These are phyloP conservation scores for Cladobotryum protrusum DNA, from an alignment of 2,329 filamentous ascomycete genomes.

Conservation along the genomic window DNA sequence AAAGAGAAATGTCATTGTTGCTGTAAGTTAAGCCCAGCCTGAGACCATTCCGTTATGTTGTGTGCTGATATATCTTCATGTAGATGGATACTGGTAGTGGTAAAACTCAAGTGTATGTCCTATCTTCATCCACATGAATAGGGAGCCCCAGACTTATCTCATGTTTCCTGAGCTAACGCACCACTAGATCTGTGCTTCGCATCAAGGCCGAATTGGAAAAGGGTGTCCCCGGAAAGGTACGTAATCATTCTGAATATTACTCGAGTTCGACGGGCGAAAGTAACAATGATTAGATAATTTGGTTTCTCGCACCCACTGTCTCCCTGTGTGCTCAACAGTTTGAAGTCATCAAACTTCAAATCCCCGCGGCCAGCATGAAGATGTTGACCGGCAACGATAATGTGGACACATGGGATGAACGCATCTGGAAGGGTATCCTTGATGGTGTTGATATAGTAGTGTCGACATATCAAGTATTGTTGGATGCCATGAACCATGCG, in stretches of 20 bases:
- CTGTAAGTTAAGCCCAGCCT: slow-evolving; percentile 40
- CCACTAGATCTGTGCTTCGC: slow-evolving; percentile 56
- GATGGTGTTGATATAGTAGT: slow-evolving; percentile 63
- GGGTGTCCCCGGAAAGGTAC: slow-evolving; percentile 47
- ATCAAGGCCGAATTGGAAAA: slow-evolving; percentile 59
- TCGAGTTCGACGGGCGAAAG: background rate
- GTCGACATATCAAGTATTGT: slow-evolving; percentile 68
- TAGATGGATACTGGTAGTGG: slow-evolving; percentile 78
- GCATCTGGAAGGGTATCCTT: slow-evolving; percentile 62
- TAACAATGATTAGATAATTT: slow-evolving; percentile 46
- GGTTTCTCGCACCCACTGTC: slow-evolving; percentile 69
- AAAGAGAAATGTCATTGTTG: slow-evolving; percentile 63
- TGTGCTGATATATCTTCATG: background rate
- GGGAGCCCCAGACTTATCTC: background rate
- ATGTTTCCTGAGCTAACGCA: slow-evolving; percentile 15
- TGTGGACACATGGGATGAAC: slow-evolving; percentile 65
- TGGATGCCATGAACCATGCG: slow-evolving; percentile 67
- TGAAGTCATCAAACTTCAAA: slow-evolving; percentile 51
- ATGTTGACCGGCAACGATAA: slow-evolving; percentile 62
- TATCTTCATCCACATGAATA: background rate
- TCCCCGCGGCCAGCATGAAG: slow-evolving; percentile 53
- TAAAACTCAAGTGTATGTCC: slow-evolving; percentile 67
- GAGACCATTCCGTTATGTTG: background rate
- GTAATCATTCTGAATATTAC: slow-evolving; percentile 1
- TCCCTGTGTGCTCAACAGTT: slow-evolving; percentile 62